phyloP scores from a whole-genome alignment of 2,329 filamentous ascomycete species.

The Phaeosphaeria sp. region DNA sequence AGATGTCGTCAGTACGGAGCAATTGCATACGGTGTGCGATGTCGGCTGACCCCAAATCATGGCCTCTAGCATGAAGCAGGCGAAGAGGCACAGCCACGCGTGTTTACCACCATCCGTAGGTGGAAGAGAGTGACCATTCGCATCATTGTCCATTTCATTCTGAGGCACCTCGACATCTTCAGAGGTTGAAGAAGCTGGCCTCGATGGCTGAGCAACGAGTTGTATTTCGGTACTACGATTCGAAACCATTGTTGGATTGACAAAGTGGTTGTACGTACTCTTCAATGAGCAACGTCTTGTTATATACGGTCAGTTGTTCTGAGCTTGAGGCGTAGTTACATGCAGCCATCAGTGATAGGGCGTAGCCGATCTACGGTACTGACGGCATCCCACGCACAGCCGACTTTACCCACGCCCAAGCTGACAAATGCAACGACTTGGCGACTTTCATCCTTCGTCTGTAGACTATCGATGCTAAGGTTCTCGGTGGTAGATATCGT shows the following conservation, averaged over 20 bases:
- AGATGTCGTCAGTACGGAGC: neutral
- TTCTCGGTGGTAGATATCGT: neutral
- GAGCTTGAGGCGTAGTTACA: neutral
- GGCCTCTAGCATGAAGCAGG: conserved; percentile 61
- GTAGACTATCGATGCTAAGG: neutral
- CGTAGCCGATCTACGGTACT: conserved; percentile 13
- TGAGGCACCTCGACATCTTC: conserved; percentile 24
- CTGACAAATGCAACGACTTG: neutral
- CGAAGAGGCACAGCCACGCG: conserved; percentile 37
- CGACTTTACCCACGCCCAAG: neutral
- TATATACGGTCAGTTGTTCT: neutral
- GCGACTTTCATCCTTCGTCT: neutral
- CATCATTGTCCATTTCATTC: conserved; percentile 24
- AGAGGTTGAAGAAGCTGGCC: conserved; percentile 13
- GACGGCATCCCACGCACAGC: neutral
- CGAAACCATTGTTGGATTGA: conserved; percentile 21
- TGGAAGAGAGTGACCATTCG: conserved; percentile 29
- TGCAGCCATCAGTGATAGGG: conserved; percentile 24
- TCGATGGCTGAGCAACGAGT: conserved; percentile 16
- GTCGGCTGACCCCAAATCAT: conserved; percentile 50
- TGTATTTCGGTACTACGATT: conserved; percentile 19
- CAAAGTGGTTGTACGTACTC: neutral
- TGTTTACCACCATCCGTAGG: conserved; percentile 40
- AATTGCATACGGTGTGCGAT: neutral
- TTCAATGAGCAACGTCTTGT: neutral